Base-by-base conservation (phyloP, 345 rosid genomes). In the Erucastrum elatum region DNA sequence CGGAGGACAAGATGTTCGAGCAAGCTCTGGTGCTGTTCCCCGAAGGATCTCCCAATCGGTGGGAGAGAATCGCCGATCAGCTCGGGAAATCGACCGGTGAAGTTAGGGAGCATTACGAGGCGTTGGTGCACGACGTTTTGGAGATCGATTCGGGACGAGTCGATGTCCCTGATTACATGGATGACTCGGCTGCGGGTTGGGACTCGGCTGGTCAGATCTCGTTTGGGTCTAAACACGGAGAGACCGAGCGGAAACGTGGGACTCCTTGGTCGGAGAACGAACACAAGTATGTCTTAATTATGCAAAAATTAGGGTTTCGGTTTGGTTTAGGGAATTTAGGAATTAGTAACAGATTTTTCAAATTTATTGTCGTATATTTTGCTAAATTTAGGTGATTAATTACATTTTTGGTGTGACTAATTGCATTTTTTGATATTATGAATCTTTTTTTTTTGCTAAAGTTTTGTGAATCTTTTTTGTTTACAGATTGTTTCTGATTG, bases 1-100 rank as follows among this genome's bases (percentile, higher is more conserved):
- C 71, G 0, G 92, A 94, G 41, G 95, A 94, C 77, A 94, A 94
- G 88, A 17, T 75, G 7, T 94, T 94, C 41, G 98, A 94, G 82
- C 69, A 74, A 17, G 90, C 91, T 4, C 77, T 94, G 55, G 90
- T 91, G 0, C 3, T 39, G 26, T 84, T 84, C 1, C 87, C 95
- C 0, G 98, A 94, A 9, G 88, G 71, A 8, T 75, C 58, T 5
- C 84, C 88, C 2, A 83, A 89, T 70, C 91, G 95, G 5, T 94
- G 98, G 98, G 85, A 80, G 55, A 81, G 55, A 37, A 90, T 93
- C 33, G 94, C 88, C 6, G 80, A 79, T 1, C 77, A 64, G 61
- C 70, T 92, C 3, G 86, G 88, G 0, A 87, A 86, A 82, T 66
- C 92, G 1, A 13, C 82, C 4, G 39, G 0, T 0, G 88, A 92